phyloP scores from a whole-genome alignment of 2,329 filamentous ascomycete species.

The Diaporthe sp. region DNA sequence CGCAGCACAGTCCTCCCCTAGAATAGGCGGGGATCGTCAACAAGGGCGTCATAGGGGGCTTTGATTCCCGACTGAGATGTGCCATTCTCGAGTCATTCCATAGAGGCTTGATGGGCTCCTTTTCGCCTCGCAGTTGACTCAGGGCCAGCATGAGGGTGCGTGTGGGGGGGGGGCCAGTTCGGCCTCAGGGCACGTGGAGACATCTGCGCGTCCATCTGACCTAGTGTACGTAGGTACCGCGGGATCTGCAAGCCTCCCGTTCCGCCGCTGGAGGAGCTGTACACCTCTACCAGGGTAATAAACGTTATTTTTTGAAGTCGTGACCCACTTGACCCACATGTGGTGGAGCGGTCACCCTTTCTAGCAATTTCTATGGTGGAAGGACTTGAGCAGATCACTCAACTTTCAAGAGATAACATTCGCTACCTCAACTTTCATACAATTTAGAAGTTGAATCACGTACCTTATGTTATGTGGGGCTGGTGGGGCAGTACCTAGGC shows the following conservation, averaged over 20 bases:
- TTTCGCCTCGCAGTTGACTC: conserved; percentile 7
- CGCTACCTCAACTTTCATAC: too few relatives aligned
- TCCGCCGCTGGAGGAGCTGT: conserved; percentile 22
- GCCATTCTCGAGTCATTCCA: conserved; percentile 25
- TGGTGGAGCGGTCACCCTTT: too few relatives aligned
- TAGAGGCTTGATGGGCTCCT: background rate
- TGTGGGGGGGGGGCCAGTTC: background rate
- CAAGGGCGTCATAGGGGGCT: conserved; percentile 22
- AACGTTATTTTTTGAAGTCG: too few relatives aligned
- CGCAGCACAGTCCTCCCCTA: conserved; percentile 1
- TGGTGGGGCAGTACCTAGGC: too few relatives aligned
- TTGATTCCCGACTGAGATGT: background rate
- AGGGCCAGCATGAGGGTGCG: background rate
- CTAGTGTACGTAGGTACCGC: background rate
- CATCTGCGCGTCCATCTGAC: conserved; percentile 22
- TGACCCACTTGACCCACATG: too few relatives aligned
- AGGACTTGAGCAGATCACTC: too few relatives aligned
- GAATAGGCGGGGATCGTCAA: background rate
- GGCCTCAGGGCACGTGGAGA: conserved; percentile 5
- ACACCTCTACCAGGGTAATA: too few relatives aligned
- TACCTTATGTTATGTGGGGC: too few relatives aligned
- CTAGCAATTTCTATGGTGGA: too few relatives aligned
- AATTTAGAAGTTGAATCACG: too few relatives aligned
- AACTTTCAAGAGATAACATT: too few relatives aligned
- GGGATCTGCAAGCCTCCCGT: conserved; percentile 31